phyloP scores from a whole-genome alignment of 371 early-diverging fungal genomes.

The Mucor racemosus region DNA sequence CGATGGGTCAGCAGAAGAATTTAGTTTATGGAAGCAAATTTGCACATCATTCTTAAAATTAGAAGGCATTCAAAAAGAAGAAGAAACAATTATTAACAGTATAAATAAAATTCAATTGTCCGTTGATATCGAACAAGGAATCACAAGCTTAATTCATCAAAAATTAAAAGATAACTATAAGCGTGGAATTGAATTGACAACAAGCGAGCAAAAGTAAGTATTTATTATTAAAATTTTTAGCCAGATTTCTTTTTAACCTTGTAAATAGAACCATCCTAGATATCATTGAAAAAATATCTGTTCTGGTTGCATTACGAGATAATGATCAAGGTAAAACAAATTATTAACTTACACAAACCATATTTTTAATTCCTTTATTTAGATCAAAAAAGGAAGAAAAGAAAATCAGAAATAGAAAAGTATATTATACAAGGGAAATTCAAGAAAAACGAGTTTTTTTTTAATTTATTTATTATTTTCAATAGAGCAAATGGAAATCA shows the following conservation, averaged over 20 bases:
- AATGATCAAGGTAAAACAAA: conserved; percentile 38
- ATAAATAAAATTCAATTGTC: conserved; percentile 49
- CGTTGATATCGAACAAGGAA: conserved; percentile 50
- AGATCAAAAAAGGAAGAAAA: conserved; percentile 64
- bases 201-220: conserved; percentile 39
- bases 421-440: conserved; percentile 36
- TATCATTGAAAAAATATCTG: conserved; percentile 57
- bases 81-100: conserved; percentile 37
- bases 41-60: conserved; percentile 51
- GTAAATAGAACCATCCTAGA: conserved; percentile 55
- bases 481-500: conserved; percentile 21
- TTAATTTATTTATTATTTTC: neutral
- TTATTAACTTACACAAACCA: conserved; percentile 14
- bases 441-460: conserved; percentile 23
- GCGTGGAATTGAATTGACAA: conserved; percentile 45
- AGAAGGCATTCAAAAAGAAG: conserved; percentile 53
- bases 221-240: neutral
- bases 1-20: conserved; percentile 37
- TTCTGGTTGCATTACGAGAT: conserved; percentile 58
- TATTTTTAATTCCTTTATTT: conserved; percentile 20
- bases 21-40: conserved; percentile 53
- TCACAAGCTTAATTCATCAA: conserved; percentile 33
- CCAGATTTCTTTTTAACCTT: conserved; percentile 33
- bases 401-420: conserved; percentile 61
- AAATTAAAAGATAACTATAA: conserved; percentile 45